Percentiles rank a stretch among this genome's conserved stretches.
Conservation (phyloP, 768 basidiomycete species). For the Leucocoprinus leucothites region DNA sequence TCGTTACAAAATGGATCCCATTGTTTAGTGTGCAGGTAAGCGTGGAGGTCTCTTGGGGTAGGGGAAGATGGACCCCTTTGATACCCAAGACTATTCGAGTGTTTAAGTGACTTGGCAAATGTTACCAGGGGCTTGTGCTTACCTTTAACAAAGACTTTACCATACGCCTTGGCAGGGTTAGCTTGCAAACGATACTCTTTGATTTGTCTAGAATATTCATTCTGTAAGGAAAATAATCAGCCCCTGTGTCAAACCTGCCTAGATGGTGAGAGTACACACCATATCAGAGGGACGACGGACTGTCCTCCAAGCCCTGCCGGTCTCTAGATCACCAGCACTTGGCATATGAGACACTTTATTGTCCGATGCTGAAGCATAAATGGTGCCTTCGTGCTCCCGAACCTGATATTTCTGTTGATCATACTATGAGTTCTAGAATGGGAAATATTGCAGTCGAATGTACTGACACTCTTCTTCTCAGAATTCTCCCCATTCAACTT, state of each 20-base stretch:
- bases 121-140: constrained; percentile 14
- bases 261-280: constrained; percentile 43
- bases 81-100: constrained; percentile 64
- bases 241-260: constrained; percentile 8
- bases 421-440: constrained; percentile 10
- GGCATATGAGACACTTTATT: constrained; percentile 71
- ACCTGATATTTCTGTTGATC: constrained; percentile 71
- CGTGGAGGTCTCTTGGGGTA: constrained; percentile 72
- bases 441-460: constrained; percentile 9
- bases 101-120: constrained; percentile 1
- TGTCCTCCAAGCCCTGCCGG: constrained; percentile 81
- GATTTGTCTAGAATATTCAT: constrained; percentile 92
- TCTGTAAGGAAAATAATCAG: constrained; percentile 42
- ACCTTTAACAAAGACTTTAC: constrained; percentile 96
- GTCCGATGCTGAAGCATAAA: constrained; percentile 80
- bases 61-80: constrained; percentile 68
- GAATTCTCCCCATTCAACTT: constrained; percentile 48
- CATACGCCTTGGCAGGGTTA: constrained; percentile 75
- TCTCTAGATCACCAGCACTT: constrained; percentile 78
- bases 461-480: constrained; percentile 40
- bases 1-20: constrained; percentile 93
- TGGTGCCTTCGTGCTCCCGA: constrained; percentile 69
- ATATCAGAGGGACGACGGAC: constrained; percentile 92
- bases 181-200: constrained; percentile 76
- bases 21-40: constrained; percentile 92